phyloP scores from a whole-genome alignment of 2,329 filamentous ascomycete genomes.

The Arthrobotrys conoides region DNA sequence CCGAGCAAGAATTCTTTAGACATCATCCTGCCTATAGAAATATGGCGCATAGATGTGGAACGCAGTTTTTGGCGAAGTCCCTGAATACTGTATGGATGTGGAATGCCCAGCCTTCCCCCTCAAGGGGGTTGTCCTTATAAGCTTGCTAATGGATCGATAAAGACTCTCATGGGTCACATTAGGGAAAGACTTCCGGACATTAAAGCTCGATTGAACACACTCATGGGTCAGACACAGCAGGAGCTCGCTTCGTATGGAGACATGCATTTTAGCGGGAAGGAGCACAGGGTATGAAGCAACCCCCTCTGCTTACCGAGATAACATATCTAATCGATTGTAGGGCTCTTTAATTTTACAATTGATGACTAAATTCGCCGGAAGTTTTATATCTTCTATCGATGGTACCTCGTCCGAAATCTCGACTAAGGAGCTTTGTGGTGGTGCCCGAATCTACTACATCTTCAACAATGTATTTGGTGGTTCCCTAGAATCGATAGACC shows the following conservation, averaged over 20 bases:
- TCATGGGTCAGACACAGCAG: constrained; percentile 99
- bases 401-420: constrained; percentile 99
- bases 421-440: constrained; percentile 95
- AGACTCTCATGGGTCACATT: constrained; percentile 94
- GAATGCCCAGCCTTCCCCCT: constrained; percentile 44
- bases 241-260: constrained; percentile 98
- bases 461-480: constrained; percentile 99
- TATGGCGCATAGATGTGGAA: constrained; percentile 93
- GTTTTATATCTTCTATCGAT: constrained; percentile 98
- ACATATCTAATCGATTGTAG: constrained; percentile 58
- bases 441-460: constrained; percentile 97
- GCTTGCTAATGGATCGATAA: constrained; percentile 41
- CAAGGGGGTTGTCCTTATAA: constrained; percentile 37
- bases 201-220: constrained; percentile 94
- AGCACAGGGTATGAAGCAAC: constrained; percentile 75
- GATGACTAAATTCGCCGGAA: constrained; percentile 98
- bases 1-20: constrained; percentile 94
- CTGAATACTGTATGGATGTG: constrained; percentile 76
- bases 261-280: constrained; percentile 96
- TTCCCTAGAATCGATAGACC: constrained; percentile 94
- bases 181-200: constrained; percentile 96
- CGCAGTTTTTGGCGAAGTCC: constrained; percentile 92
- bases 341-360: constrained; percentile 94
- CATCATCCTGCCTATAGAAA: constrained; percentile 98
- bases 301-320: constrained; percentile 7